Conservation (phyloP, 768 basidiomycete species). For the Leccinum uliginosum region DNA sequence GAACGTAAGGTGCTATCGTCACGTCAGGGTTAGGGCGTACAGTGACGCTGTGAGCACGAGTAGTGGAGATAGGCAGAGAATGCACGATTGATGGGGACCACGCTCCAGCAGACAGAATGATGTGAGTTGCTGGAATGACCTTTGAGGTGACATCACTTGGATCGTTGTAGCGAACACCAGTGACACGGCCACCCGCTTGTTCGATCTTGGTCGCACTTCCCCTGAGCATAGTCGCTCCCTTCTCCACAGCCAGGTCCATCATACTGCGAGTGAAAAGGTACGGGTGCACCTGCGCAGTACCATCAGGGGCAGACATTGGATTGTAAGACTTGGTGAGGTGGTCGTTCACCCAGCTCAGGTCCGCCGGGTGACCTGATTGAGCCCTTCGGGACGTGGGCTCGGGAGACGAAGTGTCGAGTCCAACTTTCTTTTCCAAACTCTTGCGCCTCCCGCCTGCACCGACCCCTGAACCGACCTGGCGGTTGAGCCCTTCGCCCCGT, state of each 20-base stretch:
- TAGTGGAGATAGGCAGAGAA: constrained; percentile 53
- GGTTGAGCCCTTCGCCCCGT: constrained; percentile 37
- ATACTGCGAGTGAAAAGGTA: constrained; percentile 70
- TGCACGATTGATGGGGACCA: constrained; percentile 70
- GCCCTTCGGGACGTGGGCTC: constrained; percentile 14
- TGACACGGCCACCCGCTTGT: constrained; percentile 39
- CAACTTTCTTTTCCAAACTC: constrained; percentile 54
- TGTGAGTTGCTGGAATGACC: constrained; percentile 56
- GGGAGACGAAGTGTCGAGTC: constrained; percentile 28
- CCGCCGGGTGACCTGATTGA: constrained; percentile 42
- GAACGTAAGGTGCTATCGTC: constrained; percentile 65
- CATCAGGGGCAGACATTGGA: constrained; percentile 45
- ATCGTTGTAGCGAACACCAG: constrained; percentile 42
- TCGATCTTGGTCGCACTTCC: constrained; percentile 47
- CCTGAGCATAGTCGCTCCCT: constrained; percentile 45
- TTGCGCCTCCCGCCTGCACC: constrained; percentile 35
- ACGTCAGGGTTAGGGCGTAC: constrained; percentile 45
- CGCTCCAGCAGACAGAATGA: constrained; percentile 80
- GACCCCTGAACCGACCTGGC: constrained; percentile 17
- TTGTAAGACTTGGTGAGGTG: constrained; percentile 59
- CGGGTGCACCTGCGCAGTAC: constrained; percentile 76
- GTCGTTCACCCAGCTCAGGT: constrained; percentile 50
- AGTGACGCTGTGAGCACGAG: constrained; percentile 71
- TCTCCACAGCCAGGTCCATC: constrained; percentile 56
- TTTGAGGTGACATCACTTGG: constrained; percentile 19